Base-by-base conservation (phyloP, 208 protist genomes). In the Trypanosoma rangeli region DNA sequence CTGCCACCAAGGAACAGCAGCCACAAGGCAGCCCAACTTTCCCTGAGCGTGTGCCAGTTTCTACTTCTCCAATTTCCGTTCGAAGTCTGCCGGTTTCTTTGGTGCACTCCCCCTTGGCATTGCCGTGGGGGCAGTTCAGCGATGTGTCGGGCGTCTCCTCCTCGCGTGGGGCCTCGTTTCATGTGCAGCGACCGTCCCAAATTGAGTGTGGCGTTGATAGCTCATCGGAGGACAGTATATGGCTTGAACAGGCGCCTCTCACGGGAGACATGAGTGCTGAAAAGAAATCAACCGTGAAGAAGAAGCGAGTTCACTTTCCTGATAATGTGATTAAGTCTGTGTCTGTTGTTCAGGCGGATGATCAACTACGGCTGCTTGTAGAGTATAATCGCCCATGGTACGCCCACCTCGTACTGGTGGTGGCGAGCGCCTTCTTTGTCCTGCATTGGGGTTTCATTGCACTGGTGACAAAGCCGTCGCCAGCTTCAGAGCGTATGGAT, bases 301-400 rank as follows among this genome's bases (percentile, higher is more conserved):
- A 31, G 33, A 79, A 79, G 31, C 35, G 49, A 9, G 68, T 79
- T 20, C 67, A 61, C 31, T 79, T 79, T 56, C 62, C 74, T n/a
- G 74, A 79, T 46, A 75, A 70, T 48, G 60, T 79, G 20, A 70
- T 79, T 46, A 70, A 74, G 24, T 79, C 74, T 60, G 74, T 79
- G 12, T 79, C 63, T 22, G 52, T 79, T 59, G 52, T 79, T 2
- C 58, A 73, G 44, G 60, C 68, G 22, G 63, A 75, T 16, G 68
- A 79, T 63, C 67, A 79, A n/a, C 20, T 78, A 22, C 59, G 55
- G 48, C 33, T 78, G 35, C 48, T 78, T 64, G 68, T 79, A 18
- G 28, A 73, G 56, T 79, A 68, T 56, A 70, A 75, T 39, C 68
- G 68, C 22, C 74, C 74, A 24, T 79, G 60, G 66, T 70, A 74